Percentiles rank a stretch among this genome's conserved stretches.
Conservation (phyloP, 768 basidiomycete genomes). For the Russula brevipes region DNA sequence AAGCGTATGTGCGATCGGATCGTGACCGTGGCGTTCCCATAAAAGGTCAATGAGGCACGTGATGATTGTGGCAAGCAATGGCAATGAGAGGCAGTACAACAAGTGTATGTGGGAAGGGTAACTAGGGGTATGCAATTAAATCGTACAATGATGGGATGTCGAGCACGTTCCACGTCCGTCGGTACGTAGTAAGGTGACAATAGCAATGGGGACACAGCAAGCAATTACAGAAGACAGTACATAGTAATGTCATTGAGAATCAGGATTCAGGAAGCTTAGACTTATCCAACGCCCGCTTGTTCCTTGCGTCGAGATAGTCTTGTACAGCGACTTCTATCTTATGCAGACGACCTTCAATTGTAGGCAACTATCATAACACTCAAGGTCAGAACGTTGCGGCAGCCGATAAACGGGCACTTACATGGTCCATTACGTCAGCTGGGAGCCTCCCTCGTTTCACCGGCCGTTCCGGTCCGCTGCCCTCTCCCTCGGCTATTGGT, state of each 20-base stretch:
- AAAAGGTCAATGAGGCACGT: slow-evolving; percentile 2
- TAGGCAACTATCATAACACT: slow-evolving; percentile 13
- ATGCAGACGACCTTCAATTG: slow-evolving; percentile 20
- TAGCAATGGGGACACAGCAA: slow-evolving; percentile 16
- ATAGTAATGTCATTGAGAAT: neutral
- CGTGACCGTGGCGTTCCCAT: neutral
- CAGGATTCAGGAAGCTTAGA: slow-evolving; percentile 16
- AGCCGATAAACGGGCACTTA: neutral
- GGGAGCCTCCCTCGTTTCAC: slow-evolving; percentile 17
- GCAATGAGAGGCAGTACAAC: neutral
- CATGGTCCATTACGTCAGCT: slow-evolving; percentile 21
- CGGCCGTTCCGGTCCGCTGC: slow-evolving; percentile 11
- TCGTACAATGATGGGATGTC: slow-evolving; percentile 13
- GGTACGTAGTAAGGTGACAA: slow-evolving; percentile 3
- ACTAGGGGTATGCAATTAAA: slow-evolving; percentile 13
- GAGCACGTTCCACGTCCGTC: slow-evolving; percentile 4
- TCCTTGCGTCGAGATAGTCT: slow-evolving; percentile 19
- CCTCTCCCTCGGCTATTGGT: neutral
- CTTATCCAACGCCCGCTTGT: slow-evolving; percentile 23
- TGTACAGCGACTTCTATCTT: slow-evolving; percentile 21
- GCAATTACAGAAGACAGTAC: slow-evolving; percentile 7
- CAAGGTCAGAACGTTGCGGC: neutral
- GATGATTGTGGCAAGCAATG: neutral
- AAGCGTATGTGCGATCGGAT: neutral
- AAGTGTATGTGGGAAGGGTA: neutral